phyloP scores from a whole-genome alignment of 306 rosid genomes.

The Cucurbita ficifolia region DNA sequence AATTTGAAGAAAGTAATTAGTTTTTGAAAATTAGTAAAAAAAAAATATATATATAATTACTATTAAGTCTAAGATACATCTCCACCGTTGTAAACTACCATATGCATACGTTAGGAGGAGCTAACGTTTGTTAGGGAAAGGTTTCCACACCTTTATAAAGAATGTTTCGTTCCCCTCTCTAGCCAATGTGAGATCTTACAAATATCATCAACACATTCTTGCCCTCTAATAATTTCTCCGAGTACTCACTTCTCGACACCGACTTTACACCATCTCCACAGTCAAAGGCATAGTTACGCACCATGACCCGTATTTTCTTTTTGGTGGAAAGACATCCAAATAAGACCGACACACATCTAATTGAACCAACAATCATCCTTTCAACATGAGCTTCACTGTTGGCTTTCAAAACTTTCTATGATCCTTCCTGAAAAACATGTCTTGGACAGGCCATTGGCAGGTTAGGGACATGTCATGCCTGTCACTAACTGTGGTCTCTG shows the following conservation, averaged over 20 bases:
- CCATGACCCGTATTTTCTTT: not conserved
- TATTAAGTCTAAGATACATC: too few species aligned
- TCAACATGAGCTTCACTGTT: not conserved
- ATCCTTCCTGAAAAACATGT: not conserved
- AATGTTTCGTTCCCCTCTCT: too few species aligned
- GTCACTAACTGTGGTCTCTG: not conserved
- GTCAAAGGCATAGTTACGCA: not conserved
- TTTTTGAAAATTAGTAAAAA: not conserved
- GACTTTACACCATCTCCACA: not conserved
- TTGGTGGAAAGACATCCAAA: not conserved
- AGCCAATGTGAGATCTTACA: too few species aligned
- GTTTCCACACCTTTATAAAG: too few species aligned
- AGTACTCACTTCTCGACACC: not conserved
- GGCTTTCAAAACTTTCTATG: not conserved
- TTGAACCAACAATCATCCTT: not conserved
- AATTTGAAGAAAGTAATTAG: not conserved
- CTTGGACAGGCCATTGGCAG: not conserved
- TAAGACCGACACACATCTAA: not conserved
- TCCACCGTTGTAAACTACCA: too few species aligned
- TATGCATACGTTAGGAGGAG: too few species aligned
- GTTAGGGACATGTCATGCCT: not conserved
- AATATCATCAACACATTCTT: too few species aligned
- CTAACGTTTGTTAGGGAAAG: too few species aligned
- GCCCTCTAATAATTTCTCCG: too few species aligned
- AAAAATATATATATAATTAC: too few species aligned